Percentiles rank a stretch among this genome's conserved stretches.
These are phyloP conservation scores for Cardamine chenopodiifolia DNA, from an alignment of 345 rosid species.

Conservation along the genomic window DNA sequence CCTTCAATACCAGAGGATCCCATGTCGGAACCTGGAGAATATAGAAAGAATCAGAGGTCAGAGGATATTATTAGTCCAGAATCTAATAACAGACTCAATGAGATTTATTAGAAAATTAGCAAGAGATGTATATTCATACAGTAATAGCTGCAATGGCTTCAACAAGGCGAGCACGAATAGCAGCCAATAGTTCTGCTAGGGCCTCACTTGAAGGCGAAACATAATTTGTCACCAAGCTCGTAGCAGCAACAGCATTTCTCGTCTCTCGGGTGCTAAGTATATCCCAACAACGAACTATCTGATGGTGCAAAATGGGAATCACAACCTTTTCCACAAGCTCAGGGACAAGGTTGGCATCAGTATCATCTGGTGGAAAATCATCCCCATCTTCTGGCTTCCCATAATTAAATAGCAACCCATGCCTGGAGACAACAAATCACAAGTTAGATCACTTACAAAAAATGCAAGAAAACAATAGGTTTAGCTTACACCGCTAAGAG, in stretches of 20 bases:
- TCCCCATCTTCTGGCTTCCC: conserved; percentile 77
- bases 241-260: conserved; percentile 80
- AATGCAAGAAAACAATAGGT: conserved; percentile 3
- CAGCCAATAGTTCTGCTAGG: conserved; percentile 58
- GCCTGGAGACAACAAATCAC: conserved; percentile 56
- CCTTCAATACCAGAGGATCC: conserved; percentile 76
- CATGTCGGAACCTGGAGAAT: conserved; percentile 79
- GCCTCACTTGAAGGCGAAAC: conserved; percentile 78
- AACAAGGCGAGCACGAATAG: conserved; percentile 70
- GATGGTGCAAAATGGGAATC: conserved; percentile 79
- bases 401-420: conserved; percentile 73
- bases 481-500: background rate
- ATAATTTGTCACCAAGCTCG: conserved; percentile 72
- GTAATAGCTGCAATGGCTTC: conserved; percentile 66
- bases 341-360: conserved; percentile 86
- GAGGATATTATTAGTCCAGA: conserved; percentile 15
- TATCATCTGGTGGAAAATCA: conserved; percentile 65
- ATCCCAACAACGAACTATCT: conserved; percentile 89
- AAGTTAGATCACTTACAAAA: conserved; percentile 26
- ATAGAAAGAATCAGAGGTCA: conserved; percentile 28
- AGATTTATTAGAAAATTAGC: conserved; percentile 6
- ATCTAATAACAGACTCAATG: conserved; percentile 4
- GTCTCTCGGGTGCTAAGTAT: conserved; percentile 79
- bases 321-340: conserved; percentile 89
- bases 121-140: conserved; percentile 46